phyloP scores from a whole-genome alignment of 164 flowering plant species.

The Aristolochia fimbriata region DNA sequence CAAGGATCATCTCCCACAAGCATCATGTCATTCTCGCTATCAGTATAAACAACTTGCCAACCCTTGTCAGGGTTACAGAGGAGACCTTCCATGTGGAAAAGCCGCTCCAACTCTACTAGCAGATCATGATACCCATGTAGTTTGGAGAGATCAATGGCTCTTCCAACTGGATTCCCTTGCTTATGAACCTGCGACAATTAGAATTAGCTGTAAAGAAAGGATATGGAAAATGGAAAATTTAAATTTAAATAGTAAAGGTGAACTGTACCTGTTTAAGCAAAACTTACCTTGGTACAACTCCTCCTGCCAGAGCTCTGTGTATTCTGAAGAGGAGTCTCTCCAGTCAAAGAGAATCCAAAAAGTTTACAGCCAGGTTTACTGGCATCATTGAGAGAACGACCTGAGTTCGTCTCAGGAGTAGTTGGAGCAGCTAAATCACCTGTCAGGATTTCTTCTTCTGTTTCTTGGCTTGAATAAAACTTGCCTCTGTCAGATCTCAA shows the following conservation, averaged over 20 bases:
- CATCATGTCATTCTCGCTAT: conserved; percentile 78
- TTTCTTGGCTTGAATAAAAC: conserved; percentile 1
- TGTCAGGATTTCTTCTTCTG: conserved; percentile 19
- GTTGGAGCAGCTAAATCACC: conserved; percentile 18
- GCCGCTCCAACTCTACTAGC: conserved; percentile 54
- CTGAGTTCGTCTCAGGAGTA: conserved; percentile 9
- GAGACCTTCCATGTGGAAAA: conserved; percentile 88
- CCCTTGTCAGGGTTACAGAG: conserved; percentile 57
- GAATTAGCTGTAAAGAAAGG: neutral
- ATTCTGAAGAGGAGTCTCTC: conserved; percentile 30
- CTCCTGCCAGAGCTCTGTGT: conserved; percentile 42
- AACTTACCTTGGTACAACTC: conserved; percentile 82
- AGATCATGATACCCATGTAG: conserved; percentile 60
- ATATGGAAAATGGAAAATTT: neutral
- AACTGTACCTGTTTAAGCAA: neutral
- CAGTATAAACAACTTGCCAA: conserved; percentile 84
- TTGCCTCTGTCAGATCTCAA: no score
- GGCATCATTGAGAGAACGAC: conserved; percentile 23
- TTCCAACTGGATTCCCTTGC: conserved; percentile 86
- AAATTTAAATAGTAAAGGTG: neutral
- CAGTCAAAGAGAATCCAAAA: conserved; percentile 67
- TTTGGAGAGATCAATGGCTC: conserved; percentile 80
- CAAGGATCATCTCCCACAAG: conserved; percentile 94
- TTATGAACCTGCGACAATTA: conserved; percentile 69
- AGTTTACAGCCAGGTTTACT: conserved; percentile 40